A percentile compares a stretch with the other conserved stretches of the same genome.
These are phyloP conservation scores for Phytophthora capsici DNA, from an alignment of 352 stramenopile genomes.

Conservation along the genomic window DNA sequence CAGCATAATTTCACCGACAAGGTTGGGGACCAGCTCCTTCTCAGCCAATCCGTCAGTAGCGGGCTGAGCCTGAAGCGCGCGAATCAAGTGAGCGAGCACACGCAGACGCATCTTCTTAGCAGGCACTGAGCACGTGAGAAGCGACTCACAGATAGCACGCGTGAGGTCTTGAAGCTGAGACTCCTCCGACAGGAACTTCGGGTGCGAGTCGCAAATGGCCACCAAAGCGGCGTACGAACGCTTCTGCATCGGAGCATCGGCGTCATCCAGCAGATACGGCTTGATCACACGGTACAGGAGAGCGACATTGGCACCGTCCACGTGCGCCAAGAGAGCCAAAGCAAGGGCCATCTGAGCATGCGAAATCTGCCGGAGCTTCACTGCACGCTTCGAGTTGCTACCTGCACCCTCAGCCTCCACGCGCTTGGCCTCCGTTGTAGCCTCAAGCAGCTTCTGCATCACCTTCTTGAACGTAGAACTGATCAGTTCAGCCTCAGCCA, in stretches of 20 bases:
- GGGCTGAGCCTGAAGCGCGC: slow-evolving; percentile 72
- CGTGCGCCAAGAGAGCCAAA: slow-evolving; percentile 77
- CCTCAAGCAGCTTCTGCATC: slow-evolving; percentile 89
- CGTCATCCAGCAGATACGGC: slow-evolving; percentile 88
- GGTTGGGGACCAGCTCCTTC: slow-evolving; percentile 87
- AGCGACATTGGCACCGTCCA: slow-evolving; percentile 77
- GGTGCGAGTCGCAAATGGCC: slow-evolving; percentile 86
- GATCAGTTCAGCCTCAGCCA: slow-evolving; percentile 73
- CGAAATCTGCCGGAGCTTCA: slow-evolving; percentile 65
- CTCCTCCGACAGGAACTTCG: slow-evolving; percentile 76
- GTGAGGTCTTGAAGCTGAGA: slow-evolving; percentile 93
- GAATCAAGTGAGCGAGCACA: slow-evolving; percentile 85
- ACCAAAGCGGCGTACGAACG: slow-evolving; percentile 87
- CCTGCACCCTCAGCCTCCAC: slow-evolving; percentile 51
- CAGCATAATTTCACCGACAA: slow-evolving; percentile 96
- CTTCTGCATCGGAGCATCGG: slow-evolving; percentile 89
- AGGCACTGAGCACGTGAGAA: slow-evolving; percentile 95
- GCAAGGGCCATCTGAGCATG: slow-evolving; percentile 84
- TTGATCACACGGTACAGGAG: slow-evolving; percentile 90
- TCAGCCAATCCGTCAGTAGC: slow-evolving; percentile 55
- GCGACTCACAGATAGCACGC: slow-evolving; percentile 93
- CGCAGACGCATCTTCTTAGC: slow-evolving; percentile 96
- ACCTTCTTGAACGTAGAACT: slow-evolving; percentile 86
- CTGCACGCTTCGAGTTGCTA: slow-evolving; percentile 48
- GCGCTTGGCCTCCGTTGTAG: slow-evolving; percentile 80